Evolutionary conservation across 805 yeast species (phyloP).

Genomic region (Ogataea nakhonphanomensis): DNA sequence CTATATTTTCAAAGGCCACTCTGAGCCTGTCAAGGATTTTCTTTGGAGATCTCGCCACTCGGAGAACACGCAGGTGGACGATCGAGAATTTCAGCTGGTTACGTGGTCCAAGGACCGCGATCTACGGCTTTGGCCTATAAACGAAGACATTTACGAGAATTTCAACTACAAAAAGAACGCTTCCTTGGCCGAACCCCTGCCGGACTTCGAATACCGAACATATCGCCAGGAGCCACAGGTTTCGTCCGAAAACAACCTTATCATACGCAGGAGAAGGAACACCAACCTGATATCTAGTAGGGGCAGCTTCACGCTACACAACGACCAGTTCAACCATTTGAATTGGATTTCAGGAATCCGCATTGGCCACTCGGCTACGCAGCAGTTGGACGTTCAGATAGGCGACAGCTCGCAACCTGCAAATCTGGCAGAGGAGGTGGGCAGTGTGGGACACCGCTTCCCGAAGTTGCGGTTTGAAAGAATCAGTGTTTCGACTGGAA

Average conservation of each 20-base stretch:
- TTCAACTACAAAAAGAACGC: conserved; percentile 41
- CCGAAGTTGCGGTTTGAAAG: conserved; percentile 84
- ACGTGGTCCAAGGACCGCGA: conserved; percentile 94
- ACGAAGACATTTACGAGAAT: conserved; percentile 44
- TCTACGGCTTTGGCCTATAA: conserved; percentile 74
- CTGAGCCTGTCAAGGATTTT: conserved; percentile 82
- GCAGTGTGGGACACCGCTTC: conserved; percentile 81
- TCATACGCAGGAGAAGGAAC: conserved; percentile 20
- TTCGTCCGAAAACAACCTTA: conserved; percentile 21
- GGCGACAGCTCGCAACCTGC: conserved; percentile 39
- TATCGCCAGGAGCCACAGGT: conserved; percentile 50
- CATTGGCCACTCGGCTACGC: conserved; percentile 53
- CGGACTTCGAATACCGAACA: conserved; percentile 38
- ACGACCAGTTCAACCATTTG: conserved; percentile 56
- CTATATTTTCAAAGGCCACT: conserved; percentile 72
- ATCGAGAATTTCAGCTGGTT: conserved; percentile 84
- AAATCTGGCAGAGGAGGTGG: conserved; percentile 88
- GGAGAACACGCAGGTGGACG: conserved; percentile 43
- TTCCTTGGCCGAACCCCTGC: conserved; percentile 34
- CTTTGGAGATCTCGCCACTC: conserved; percentile 73
- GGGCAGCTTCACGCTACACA: conserved; percentile 35
- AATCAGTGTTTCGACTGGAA: conserved; percentile 85
- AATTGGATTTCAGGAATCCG: conserved; percentile 94
- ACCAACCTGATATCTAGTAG: conserved; percentile 21
- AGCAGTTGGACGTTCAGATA: conserved; percentile 31